Conservation (phyloP, 345 rosid species). For the Acer saccharum region DNA sequence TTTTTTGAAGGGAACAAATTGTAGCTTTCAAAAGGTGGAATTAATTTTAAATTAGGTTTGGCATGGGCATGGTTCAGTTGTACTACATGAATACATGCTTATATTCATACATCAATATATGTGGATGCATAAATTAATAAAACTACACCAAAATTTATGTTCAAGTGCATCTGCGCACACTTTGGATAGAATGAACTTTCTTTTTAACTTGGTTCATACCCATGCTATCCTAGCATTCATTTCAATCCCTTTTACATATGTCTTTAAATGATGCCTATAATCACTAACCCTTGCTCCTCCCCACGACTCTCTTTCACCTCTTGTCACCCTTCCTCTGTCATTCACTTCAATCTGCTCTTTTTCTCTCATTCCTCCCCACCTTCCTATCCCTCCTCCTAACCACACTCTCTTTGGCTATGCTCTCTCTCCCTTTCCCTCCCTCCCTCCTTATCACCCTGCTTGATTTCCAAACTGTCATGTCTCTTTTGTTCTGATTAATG, state of each 20-base stretch:
- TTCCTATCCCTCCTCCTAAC: too few species aligned
- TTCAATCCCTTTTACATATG: not conserved
- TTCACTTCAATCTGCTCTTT: not conserved
- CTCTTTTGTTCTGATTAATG: too few species aligned
- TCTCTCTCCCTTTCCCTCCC: too few species aligned
- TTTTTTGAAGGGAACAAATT: not conserved
- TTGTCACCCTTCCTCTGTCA: not conserved
- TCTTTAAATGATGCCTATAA: not conserved
- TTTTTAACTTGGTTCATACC: not conserved
- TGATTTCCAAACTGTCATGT: too few species aligned
- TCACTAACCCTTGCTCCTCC: not conserved
- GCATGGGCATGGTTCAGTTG: not conserved
- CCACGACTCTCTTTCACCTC: not conserved
- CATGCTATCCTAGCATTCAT: not conserved
- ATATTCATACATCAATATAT: not conserved
- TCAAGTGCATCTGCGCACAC: not conserved
- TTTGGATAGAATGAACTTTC: not conserved
- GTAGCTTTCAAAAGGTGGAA: not conserved
- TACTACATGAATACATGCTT: not conserved
- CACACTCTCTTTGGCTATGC: too few species aligned
- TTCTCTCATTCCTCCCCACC: not conserved
- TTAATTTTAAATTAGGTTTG: not conserved
- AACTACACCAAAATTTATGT: not conserved
- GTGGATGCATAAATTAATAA: not conserved
- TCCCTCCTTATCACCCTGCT: too few species aligned